phyloP scores from a whole-genome alignment of 306 rosid genomes.

The Prosopis cineraria region DNA sequence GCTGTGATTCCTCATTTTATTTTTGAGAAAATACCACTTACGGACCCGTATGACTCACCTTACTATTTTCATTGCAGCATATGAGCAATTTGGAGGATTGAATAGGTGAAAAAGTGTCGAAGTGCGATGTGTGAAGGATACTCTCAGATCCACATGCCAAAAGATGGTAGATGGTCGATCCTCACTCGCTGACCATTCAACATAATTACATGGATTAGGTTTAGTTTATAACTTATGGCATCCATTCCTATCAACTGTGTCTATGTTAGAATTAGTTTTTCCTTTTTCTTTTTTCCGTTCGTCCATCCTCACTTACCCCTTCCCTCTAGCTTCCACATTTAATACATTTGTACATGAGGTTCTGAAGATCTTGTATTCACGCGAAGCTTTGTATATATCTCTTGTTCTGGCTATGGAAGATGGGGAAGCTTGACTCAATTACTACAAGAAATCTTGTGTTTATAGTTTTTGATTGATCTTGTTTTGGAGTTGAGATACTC shows the following conservation, averaged over 20 bases:
- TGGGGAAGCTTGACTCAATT: background rate
- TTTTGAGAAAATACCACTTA: background rate
- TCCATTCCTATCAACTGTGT: conserved; percentile 30
- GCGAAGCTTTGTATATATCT: conserved; percentile 6
- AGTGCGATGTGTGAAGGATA: conserved; percentile 18
- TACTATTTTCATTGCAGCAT: conserved; percentile 22
- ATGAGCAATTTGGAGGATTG: conserved; percentile 23
- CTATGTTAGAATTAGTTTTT: conserved; percentile 23
- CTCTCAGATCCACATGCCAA: conserved; percentile 13
- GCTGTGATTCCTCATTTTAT: background rate
- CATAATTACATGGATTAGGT: conserved; percentile 27
- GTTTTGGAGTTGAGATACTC: background rate
- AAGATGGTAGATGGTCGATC: background rate
- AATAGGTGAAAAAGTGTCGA: background rate
- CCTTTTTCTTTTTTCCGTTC: background rate
- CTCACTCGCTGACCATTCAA: conserved; percentile 27
- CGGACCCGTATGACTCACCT: background rate
- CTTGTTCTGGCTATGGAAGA: background rate
- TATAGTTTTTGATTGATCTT: background rate
- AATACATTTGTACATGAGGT: conserved; percentile 32
- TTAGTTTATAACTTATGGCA: conserved; percentile 24
- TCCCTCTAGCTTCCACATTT: background rate
- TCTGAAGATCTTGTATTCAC: conserved; percentile 22
- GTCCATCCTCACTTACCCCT: background rate
- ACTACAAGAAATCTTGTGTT: background rate